Conservation (phyloP, 2,329 filamentous ascomycete genomes). For the Pseudogymnoascus pannorum region DNA sequence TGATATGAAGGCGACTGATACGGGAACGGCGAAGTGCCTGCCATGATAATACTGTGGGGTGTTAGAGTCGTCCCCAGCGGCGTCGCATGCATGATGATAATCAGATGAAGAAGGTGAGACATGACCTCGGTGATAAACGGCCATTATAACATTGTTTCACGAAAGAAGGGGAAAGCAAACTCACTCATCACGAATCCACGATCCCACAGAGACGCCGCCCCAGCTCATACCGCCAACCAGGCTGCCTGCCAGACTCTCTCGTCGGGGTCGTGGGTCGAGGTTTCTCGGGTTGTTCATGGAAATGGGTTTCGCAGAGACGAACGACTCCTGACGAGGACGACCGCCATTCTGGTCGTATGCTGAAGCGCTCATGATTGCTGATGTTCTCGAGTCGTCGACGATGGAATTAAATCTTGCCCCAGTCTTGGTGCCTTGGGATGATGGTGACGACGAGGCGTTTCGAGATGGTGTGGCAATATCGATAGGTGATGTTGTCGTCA, state of each 20-base stretch:
- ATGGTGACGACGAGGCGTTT: conserved; percentile 30
- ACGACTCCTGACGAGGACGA: conserved; percentile 54
- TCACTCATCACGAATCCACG: conserved; percentile 97
- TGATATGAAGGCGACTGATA: conserved; percentile 92
- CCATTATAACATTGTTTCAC: conserved; percentile 3
- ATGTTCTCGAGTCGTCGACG: conserved; percentile 23
- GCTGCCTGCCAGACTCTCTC: conserved; percentile 57
- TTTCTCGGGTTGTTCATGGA: conserved; percentile 57
- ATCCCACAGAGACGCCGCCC: conserved; percentile 92
- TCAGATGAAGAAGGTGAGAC: conserved; percentile 10
- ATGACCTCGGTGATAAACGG: background rate
- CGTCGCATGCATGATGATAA: background rate
- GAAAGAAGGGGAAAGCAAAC: conserved; percentile 35
- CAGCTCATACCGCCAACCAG: conserved; percentile 85
- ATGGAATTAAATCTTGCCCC: conserved; percentile 21
- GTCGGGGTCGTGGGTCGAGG: conserved; percentile 47
- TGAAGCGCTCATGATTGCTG: conserved; percentile 51
- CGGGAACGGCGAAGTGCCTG: conserved; percentile 87
- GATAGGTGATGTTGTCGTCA: conserved; percentile 30
- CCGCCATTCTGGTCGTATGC: conserved; percentile 49
- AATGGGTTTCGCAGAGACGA: conserved; percentile 59
- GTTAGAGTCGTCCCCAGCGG: conserved; percentile 14
- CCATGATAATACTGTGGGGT: conserved; percentile 74
- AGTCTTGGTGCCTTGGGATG: conserved; percentile 29
- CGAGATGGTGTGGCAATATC: conserved; percentile 28